These are phyloP conservation scores for Antitrichia curtipendula DNA, from an alignment of 225 moss, liverwort and hornwort genomes.

Conservation along the genomic window DNA sequence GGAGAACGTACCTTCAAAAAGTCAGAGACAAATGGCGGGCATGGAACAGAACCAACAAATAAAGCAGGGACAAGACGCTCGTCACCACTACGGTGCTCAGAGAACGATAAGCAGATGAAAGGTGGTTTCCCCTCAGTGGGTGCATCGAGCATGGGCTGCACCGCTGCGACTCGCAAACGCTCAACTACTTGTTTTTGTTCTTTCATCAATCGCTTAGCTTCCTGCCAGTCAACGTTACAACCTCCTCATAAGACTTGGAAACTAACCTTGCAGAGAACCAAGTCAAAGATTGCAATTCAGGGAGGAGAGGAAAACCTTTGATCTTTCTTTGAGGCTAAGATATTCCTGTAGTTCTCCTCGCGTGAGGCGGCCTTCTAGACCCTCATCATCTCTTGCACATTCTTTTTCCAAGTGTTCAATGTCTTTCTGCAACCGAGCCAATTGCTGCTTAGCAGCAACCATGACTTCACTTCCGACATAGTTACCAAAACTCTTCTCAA, in stretches of 20 bases:
- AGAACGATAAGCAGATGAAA: constrained; percentile 43
- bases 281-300: neutral
- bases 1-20: constrained; percentile 16
- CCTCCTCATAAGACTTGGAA: constrained; percentile 1
- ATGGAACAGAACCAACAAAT: constrained; percentile 42
- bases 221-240: constrained; percentile 28
- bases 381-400: constrained; percentile 24
- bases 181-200: constrained; percentile 34
- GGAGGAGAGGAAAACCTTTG: constrained; percentile 14
- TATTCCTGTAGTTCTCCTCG: constrained; percentile 61
- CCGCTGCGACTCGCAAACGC: constrained; percentile 32
- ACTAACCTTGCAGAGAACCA: neutral
- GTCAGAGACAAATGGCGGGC: constrained; percentile 44
- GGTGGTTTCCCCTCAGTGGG: constrained; percentile 26
- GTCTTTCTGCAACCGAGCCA: constrained; percentile 58
- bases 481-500: constrained; percentile 96
- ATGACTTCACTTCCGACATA: constrained; percentile 96
- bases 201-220: constrained; percentile 36
- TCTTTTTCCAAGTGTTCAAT: constrained; percentile 42
- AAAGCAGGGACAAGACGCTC: constrained; percentile 55
- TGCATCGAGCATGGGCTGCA: constrained; percentile 52
- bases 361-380: constrained; percentile 50
- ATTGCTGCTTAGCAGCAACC: constrained; percentile 75
- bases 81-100: constrained; percentile 50
- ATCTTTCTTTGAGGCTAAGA: constrained; percentile 35